Percentiles rank a stretch among this genome's conserved stretches.
Evolutionary conservation across 2,329 filamentous ascomycete species (phyloP).

Genomic region (Polytolypa hystricis): DNA sequence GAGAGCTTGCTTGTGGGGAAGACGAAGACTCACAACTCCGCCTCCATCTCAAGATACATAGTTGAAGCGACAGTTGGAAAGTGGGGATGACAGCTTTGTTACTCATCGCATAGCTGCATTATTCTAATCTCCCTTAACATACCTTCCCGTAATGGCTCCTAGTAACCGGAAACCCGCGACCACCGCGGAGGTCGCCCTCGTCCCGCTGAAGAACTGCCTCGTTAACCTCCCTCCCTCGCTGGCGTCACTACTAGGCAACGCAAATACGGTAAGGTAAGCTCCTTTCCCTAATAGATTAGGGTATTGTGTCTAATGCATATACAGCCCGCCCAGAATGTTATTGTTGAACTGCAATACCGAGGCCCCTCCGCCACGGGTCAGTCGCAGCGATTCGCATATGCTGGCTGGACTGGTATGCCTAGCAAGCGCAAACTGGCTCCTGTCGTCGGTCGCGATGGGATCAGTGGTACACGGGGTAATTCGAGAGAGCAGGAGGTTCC

Average conservation of each 20-base stretch:
- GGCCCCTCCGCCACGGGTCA: constrained; percentile 36
- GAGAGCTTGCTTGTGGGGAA: not conserved
- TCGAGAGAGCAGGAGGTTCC: constrained; percentile 63
- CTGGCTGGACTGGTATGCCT: constrained; percentile 97
- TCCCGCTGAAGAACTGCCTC: constrained; percentile 85
- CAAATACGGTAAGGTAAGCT: constrained; percentile 62
- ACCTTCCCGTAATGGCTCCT: constrained; percentile 27
- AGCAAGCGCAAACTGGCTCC: constrained; percentile 73
- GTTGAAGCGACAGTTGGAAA: too few species aligned
- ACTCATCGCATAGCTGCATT: too few species aligned
- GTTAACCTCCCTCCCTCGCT: constrained; percentile 82
- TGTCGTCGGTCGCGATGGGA: constrained; percentile 62
- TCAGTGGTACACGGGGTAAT: constrained; percentile 48
- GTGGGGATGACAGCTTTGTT: too few species aligned
- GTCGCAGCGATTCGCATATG: constrained; percentile 60
- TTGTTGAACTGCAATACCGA: constrained; percentile 79
- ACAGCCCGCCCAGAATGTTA: constrained; percentile 86
- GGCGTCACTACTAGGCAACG: constrained; percentile 73
- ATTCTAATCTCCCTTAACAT: too few species aligned
- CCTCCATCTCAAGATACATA: too few species aligned
- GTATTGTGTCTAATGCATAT: not conserved
- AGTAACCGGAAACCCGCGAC: constrained; percentile 43
- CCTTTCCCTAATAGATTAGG: too few species aligned
- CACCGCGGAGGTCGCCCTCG: constrained; percentile 71
- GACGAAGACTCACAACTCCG: too few species aligned